These are phyloP conservation scores for Cytospora mali DNA, from an alignment of 2,329 filamentous ascomycete species.

Conservation along the genomic window DNA sequence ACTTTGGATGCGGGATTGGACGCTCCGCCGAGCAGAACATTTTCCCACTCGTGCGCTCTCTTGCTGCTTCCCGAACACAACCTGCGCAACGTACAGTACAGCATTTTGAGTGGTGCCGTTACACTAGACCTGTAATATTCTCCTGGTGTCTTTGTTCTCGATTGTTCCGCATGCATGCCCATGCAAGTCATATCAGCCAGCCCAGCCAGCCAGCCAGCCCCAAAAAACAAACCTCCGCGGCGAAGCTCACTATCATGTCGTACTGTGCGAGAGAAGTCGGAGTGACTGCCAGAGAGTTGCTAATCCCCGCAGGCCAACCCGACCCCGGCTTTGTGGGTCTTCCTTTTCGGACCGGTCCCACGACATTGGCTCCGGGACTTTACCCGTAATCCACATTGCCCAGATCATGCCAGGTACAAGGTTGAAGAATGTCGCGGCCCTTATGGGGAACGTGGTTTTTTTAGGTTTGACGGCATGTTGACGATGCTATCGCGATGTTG, in stretches of 20 bases:
- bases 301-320: neutral
- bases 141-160: neutral
- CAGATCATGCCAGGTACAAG: neutral
- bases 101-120: neutral
- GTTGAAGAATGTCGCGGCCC: neutral
- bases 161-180: neutral
- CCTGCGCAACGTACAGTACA: too few relatives aligned
- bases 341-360: neutral
- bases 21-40: neutral
- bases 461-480: neutral
- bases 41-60: too few relatives aligned
- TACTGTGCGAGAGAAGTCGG: neutral
- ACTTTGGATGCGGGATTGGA: neutral
- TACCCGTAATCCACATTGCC: neutral
- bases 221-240: too few relatives aligned
- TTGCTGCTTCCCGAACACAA: too few relatives aligned
- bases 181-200: neutral
- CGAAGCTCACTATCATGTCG: neutral
- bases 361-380: neutral
- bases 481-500: too few relatives aligned
- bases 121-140: neutral
- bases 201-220: too few relatives aligned
- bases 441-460: neutral
- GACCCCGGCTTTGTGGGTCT: neutral
- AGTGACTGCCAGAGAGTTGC: neutral